Evolutionary conservation across 2,329 filamentous ascomycete genomes (phyloP).

Genomic region (Epichloe coenophiala): DNA sequence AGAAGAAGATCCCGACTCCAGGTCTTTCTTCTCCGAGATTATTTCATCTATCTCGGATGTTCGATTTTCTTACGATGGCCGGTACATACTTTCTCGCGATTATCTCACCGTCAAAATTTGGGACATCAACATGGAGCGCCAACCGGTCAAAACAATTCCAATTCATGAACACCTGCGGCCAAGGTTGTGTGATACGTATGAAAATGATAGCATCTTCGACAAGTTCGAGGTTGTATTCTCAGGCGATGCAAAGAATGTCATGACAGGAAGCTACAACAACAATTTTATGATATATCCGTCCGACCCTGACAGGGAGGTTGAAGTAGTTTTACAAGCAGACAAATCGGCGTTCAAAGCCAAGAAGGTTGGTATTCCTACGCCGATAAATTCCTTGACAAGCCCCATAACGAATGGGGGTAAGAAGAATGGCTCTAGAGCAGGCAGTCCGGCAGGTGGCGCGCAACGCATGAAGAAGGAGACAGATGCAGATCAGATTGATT

Average conservation of each 20-base stretch:
- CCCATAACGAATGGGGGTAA: constrained; percentile 63
- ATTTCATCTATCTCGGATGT: constrained; percentile 99
- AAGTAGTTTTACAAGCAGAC: constrained; percentile 93
- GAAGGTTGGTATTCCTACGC: constrained; percentile 95
- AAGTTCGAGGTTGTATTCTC: constrained; percentile 99
- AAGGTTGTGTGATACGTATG: constrained; percentile 91
- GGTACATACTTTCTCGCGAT: constrained; percentile 94
- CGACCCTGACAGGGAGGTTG: constrained; percentile 88
- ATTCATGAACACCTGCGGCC: constrained; percentile 96
- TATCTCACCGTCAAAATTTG: constrained; percentile 99
- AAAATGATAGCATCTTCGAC: constrained; percentile 99
- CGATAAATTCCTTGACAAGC: constrained; percentile 75
- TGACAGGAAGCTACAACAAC: constrained; percentile 99
- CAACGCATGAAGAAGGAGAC: constrained; percentile 98
- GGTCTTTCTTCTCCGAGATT: constrained; percentile 98
- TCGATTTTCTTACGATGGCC: constrained; percentile 88
- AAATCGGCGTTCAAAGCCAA: constrained; percentile 99
- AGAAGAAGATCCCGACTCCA: constrained; percentile 91
- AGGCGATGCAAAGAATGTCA: constrained; percentile 94
- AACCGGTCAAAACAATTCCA: constrained; percentile 95
- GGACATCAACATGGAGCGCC: constrained; percentile 98
- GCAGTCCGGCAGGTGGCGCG: constrained; percentile 65
- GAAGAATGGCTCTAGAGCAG: constrained; percentile 78
- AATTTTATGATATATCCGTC: constrained; percentile 99
- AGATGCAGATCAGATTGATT: constrained; percentile 97